Evolutionary conservation across 345 rosid species (phyloP).

Genomic region (Trapa bicornis): DNA sequence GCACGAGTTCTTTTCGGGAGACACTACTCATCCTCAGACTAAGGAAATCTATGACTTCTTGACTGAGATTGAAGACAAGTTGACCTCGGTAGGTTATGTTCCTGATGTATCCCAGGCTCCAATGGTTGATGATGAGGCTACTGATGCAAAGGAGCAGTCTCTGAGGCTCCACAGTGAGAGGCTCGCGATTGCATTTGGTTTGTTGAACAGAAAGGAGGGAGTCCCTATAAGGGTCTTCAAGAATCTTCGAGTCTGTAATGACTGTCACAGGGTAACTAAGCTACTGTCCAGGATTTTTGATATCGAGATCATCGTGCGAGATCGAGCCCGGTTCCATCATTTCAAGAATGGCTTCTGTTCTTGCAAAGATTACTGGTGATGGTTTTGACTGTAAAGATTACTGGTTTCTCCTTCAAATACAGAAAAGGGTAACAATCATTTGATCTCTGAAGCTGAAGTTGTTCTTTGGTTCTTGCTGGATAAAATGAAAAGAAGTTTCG

Average conservation of each 20-base stretch:
- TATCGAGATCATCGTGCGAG: slow-evolving; percentile 66
- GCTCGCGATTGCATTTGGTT: slow-evolving; percentile 68
- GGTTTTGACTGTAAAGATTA: not conserved
- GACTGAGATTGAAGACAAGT: slow-evolving; percentile 38
- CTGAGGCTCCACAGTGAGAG: slow-evolving; percentile 68
- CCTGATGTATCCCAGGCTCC: slow-evolving; percentile 48
- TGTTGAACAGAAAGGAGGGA: slow-evolving; percentile 48
- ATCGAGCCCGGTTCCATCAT: slow-evolving; percentile 64
- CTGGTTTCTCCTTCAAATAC: not conserved
- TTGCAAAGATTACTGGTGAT: slow-evolving; percentile 68
- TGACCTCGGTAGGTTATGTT: slow-evolving; percentile 30
- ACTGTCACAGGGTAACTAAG: slow-evolving; percentile 63
- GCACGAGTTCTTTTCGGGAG: slow-evolving; percentile 84
- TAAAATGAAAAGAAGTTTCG: no score
- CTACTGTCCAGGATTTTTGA: slow-evolving; percentile 45
- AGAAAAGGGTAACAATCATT: not conserved
- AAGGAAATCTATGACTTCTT: slow-evolving; percentile 44
- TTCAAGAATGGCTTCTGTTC: slow-evolving; percentile 63
- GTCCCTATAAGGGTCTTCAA: slow-evolving; percentile 54
- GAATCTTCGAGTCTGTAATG: slow-evolving; percentile 66
- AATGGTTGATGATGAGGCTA: slow-evolving; percentile 32
- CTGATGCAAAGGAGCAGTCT: slow-evolving; percentile 32
- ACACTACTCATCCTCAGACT: slow-evolving; percentile 55
- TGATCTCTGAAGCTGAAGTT: not conserved
- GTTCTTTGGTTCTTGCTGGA: no score